Evolutionary conservation across 352 stramenopile genomes (phyloP).

Genomic region (Thalassiosira mediterranea): DNA sequence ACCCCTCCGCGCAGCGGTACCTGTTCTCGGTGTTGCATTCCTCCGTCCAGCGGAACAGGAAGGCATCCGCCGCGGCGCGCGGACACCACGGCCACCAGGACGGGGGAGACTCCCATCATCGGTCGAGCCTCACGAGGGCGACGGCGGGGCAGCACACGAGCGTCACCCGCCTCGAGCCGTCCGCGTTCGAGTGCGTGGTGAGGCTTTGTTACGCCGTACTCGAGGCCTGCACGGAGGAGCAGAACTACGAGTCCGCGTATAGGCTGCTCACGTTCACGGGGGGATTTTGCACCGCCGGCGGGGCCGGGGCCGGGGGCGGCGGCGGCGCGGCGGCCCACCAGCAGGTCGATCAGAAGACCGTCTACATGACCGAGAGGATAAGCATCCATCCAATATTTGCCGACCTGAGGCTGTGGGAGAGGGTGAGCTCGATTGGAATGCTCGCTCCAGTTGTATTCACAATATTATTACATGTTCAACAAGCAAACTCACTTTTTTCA

Average conservation of each 20-base stretch:
- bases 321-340: background rate
- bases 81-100: too few species aligned
- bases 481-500: too few species aligned
- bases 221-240: constrained; percentile 76
- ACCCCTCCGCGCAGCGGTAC: constrained; percentile 77
- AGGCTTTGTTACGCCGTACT: constrained; percentile 78
- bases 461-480: too few species aligned
- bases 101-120: constrained; percentile 1
- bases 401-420: constrained; percentile 77
- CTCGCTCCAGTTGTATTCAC: too few species aligned
- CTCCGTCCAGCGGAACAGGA: constrained; percentile 55
- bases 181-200: constrained; percentile 77
- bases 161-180: constrained; percentile 59
- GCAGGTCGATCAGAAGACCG: constrained; percentile 45
- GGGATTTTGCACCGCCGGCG: constrained; percentile 72
- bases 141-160: constrained; percentile 38
- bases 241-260: constrained; percentile 80
- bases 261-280: constrained; percentile 72
- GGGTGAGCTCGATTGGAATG: too few species aligned
- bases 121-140: too few species aligned
- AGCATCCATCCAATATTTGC: constrained; percentile 80
- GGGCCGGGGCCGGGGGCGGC: constrained; percentile 6
- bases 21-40: constrained; percentile 68
- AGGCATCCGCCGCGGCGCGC: too few species aligned
- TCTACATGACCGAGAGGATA: constrained; percentile 80